These are phyloP conservation scores for Stachybotrys chartarum DNA, from an alignment of 2,329 filamentous ascomycete species.

Conservation along the genomic window DNA sequence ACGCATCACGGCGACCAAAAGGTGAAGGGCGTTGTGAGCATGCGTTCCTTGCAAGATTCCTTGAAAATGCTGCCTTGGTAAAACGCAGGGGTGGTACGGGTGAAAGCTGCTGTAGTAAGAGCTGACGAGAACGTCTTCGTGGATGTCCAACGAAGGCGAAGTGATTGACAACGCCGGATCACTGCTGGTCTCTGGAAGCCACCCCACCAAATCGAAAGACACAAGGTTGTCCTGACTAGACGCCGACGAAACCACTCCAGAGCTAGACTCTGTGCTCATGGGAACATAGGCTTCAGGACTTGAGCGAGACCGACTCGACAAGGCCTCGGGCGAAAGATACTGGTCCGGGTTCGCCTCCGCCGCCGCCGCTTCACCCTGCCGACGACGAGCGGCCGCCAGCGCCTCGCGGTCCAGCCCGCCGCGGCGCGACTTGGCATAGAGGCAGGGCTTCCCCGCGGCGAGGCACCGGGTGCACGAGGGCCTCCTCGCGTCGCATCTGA, in stretches of 20 bases:
- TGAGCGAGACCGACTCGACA: not conserved
- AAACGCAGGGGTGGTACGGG: constrained; percentile 20
- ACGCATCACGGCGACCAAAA: constrained; percentile 19
- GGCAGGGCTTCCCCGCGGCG: constrained; percentile 34
- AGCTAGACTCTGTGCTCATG: not conserved
- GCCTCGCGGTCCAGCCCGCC: constrained; percentile 29
- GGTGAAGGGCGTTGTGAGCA: constrained; percentile 5
- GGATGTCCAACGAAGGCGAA: constrained; percentile 1
- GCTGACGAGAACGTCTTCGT: constrained; percentile 17
- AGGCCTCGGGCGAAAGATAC: not conserved
- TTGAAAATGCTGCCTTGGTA: constrained; percentile 12
- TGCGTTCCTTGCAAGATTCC: constrained; percentile 3
- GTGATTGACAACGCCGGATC: not conserved
- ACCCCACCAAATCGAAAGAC: not conserved
- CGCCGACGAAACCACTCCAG: not conserved
- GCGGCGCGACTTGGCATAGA: constrained; percentile 43
- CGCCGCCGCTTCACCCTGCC: constrained; percentile 11
- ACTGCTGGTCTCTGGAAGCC: not conserved
- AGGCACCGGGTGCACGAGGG: constrained; percentile 39
- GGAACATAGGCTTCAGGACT: not conserved
- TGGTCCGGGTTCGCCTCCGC: not conserved
- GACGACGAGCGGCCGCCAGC: constrained; percentile 16
- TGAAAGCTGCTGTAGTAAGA: constrained; percentile 29
- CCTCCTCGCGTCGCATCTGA: constrained; percentile 44
- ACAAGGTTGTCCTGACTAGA: too few relatives aligned